Conservation (phyloP, 805 yeast species). For the Yamadazyma phyllophila region DNA sequence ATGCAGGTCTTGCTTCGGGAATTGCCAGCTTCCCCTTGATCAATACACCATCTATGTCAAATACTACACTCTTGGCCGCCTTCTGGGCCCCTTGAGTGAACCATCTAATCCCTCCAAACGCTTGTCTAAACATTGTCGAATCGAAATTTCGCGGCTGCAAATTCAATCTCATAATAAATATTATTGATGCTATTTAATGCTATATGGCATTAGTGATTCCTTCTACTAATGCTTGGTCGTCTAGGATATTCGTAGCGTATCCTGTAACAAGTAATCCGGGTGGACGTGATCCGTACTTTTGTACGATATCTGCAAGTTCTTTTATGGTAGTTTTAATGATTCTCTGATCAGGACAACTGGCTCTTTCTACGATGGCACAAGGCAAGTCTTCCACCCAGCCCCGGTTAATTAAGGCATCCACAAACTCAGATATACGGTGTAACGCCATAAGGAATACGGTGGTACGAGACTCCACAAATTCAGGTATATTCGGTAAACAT, state of each 20-base stretch:
- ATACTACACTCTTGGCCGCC: slow-evolving; percentile 23
- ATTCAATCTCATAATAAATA: background rate
- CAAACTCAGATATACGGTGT: slow-evolving; percentile 64
- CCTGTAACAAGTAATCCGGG: slow-evolving; percentile 90
- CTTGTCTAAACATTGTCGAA: slow-evolving; percentile 6
- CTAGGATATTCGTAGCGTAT: slow-evolving; percentile 61
- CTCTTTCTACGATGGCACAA: slow-evolving; percentile 84
- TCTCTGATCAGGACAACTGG: slow-evolving; percentile 90
- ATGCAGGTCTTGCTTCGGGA: slow-evolving; percentile 61
- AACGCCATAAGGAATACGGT: slow-evolving; percentile 88
- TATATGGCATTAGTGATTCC: slow-evolving; percentile 8
- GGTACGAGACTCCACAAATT: slow-evolving; percentile 68
- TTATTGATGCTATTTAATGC: background rate
- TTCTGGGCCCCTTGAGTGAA: background rate
- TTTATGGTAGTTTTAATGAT: slow-evolving; percentile 70
- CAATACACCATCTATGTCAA: slow-evolving; percentile 82
- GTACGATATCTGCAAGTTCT: slow-evolving; percentile 69
- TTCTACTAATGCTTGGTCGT: slow-evolving; percentile 9
- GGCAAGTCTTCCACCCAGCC: slow-evolving; percentile 74
- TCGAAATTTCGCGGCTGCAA: slow-evolving; percentile 4
- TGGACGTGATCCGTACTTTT: slow-evolving; percentile 80
- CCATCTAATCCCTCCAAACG: background rate
- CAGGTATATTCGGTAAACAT: slow-evolving; percentile 73
- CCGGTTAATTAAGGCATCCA: slow-evolving; percentile 45
- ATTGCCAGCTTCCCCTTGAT: slow-evolving; percentile 70